These are phyloP conservation scores for Plasmodium gonderi DNA, from an alignment of 169 alveolate species.

Conservation along the genomic window DNA sequence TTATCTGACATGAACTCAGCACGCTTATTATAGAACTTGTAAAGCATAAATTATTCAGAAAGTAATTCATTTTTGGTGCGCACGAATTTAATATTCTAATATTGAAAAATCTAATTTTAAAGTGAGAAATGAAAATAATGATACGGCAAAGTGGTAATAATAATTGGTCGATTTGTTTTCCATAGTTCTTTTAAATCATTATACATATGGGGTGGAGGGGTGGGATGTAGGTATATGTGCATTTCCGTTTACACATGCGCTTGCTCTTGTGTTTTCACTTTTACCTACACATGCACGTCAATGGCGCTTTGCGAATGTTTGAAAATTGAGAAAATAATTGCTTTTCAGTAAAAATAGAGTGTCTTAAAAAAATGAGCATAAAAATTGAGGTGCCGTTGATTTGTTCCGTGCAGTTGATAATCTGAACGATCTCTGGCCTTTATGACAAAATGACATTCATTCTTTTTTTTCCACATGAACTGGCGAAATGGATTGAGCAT, in stretches of 20 bases:
- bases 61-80: background rate
- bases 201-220: background rate
- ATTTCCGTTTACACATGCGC: background rate
- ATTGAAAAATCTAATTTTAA: background rate
- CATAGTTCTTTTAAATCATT: background rate
- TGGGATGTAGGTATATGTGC: background rate
- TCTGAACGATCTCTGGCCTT: background rate
- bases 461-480: background rate
- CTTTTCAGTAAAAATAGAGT: background rate
- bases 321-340: background rate
- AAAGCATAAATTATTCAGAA: background rate
- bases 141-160: background rate
- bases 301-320: background rate
- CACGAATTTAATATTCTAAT: background rate
- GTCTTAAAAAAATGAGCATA: background rate
- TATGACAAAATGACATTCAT: background rate
- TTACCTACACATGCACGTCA: background rate
- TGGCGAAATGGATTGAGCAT: background rate
- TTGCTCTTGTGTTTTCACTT: background rate
- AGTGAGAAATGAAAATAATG: background rate
- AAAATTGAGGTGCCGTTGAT: background rate
- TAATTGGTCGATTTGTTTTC: background rate
- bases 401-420: background rate
- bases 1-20: background rate
- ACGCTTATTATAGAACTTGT: too few species aligned